Conservation (phyloP, 2,329 filamentous ascomycete species). For the Rhynchosporium agropyri region DNA sequence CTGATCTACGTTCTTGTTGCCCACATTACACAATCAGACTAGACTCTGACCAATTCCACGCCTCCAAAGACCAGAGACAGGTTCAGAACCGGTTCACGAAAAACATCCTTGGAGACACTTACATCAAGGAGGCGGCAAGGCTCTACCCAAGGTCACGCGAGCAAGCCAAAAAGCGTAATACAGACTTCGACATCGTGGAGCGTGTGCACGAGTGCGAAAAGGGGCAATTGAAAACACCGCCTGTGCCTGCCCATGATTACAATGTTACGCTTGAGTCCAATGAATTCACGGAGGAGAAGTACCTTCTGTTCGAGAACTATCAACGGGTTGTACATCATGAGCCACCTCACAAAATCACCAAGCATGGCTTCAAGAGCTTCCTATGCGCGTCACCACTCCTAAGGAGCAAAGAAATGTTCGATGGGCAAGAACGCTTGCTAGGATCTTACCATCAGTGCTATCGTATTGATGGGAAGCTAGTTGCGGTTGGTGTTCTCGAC, state of each 20-base stretch:
- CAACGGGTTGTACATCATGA: conserved; percentile 75
- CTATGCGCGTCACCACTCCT: conserved; percentile 71
- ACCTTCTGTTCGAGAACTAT: conserved; percentile 71
- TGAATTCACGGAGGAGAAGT: conserved; percentile 77
- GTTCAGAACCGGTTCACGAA: conserved; percentile 76
- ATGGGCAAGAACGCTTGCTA: conserved; percentile 57
- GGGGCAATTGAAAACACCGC: conserved; percentile 51
- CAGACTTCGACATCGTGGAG: conserved; percentile 66
- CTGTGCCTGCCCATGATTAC: conserved; percentile 67
- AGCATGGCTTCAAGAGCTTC: conserved; percentile 68
- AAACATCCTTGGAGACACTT: conserved; percentile 68
- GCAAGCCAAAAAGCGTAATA: conserved; percentile 63
- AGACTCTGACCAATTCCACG: conserved; percentile 64
- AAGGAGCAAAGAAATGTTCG: conserved; percentile 48
- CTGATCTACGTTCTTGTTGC: conserved; percentile 83
- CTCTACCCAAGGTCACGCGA: conserved; percentile 69
- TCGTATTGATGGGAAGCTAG: conserved; percentile 72
- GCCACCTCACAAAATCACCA: conserved; percentile 58
- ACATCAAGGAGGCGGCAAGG: conserved; percentile 64
- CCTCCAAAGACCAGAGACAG: conserved; percentile 73
- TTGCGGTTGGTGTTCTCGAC: conserved; percentile 77
- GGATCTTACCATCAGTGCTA: conserved; percentile 85
- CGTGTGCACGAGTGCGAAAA: conserved; percentile 71
- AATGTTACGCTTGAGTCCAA: conserved; percentile 71
- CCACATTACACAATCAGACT: conserved; percentile 86